Percentiles rank a stretch among this genome's conserved stretches.
These are phyloP conservation scores for Chlamydomonas incerta DNA, from an alignment of 139 green algal species.

Conservation along the genomic window DNA sequence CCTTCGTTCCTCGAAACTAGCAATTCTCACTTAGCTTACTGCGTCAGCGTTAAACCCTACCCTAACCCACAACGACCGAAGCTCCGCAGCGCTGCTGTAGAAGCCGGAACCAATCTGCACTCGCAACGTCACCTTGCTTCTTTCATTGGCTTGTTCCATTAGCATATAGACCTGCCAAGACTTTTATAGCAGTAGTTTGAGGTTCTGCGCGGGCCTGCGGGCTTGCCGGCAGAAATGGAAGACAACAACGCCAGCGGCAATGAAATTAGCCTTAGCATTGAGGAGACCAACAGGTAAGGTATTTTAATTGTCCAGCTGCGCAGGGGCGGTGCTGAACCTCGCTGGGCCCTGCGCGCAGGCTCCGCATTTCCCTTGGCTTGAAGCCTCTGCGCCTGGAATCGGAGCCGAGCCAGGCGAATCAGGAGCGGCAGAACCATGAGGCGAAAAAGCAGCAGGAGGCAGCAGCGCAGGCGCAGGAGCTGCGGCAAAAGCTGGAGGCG, in stretches of 20 bases:
- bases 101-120: no score
- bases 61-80: no score
- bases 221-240: neutral
- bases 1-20: no score
- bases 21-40: no score
- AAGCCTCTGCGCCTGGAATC: constrained; percentile 69
- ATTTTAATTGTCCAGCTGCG: no score
- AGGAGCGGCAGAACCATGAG: constrained; percentile 32
- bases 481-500: constrained; percentile 56
- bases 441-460: constrained; percentile 20
- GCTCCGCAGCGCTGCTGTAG: no score
- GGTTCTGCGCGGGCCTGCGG: neutral
- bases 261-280: constrained; percentile 77
- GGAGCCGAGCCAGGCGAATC: neutral
- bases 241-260: constrained; percentile 29
- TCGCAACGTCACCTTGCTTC: no score
- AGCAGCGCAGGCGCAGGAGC: constrained; percentile 31
- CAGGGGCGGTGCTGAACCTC: neutral
- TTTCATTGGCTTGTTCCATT: no score
- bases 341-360: constrained; percentile 51
- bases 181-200: no score
- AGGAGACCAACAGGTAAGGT: constrained; percentile 87
- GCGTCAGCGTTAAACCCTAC: no score
- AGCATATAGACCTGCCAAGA: no score
- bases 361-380: constrained; percentile 78